phyloP scores from a whole-genome alignment of 345 rosid species.

The Rhodamnia rubescens region DNA sequence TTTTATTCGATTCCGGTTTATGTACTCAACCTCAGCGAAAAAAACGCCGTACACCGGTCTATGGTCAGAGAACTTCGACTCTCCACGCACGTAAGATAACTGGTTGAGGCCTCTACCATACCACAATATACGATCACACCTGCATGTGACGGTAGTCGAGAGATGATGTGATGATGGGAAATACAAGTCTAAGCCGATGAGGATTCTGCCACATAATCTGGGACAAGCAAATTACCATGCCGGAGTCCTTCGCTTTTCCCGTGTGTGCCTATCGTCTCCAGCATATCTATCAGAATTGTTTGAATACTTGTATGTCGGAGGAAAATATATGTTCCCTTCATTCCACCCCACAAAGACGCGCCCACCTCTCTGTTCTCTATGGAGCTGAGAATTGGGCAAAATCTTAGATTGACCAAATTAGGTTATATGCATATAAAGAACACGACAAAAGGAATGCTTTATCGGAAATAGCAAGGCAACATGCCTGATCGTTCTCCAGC shows the following conservation, averaged over 20 bases:
- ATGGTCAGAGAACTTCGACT: slow-evolving; percentile 96
- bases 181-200: neutral
- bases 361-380: slow-evolving; percentile 71
- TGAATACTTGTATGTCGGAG: slow-evolving; percentile 96
- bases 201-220: neutral
- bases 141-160: slow-evolving; percentile 6
- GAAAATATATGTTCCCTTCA: slow-evolving; percentile 89
- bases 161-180: neutral
- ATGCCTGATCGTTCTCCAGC: slow-evolving; percentile 93
- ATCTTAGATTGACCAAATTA: slow-evolving; percentile 1
- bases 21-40: slow-evolving; percentile 75
- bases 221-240: slow-evolving; percentile 52
- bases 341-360: slow-evolving; percentile 83
- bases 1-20: slow-evolving; percentile 38
- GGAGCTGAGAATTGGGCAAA: slow-evolving; percentile 33
- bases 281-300: slow-evolving; percentile 90
- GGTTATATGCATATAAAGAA: neutral
- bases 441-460: neutral
- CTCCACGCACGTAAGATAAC: slow-evolving; percentile 92
- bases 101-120: slow-evolving; percentile 77
- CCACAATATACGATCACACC: slow-evolving; percentile 99
- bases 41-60: slow-evolving; percentile 89
- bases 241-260: slow-evolving; percentile 93
- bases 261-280: slow-evolving; percentile 68
- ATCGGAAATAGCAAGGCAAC: slow-evolving; percentile 1